These are phyloP conservation scores for Epipyxis sp. DNA, from an alignment of 108 stramenopile genomes.

Conservation along the genomic window DNA sequence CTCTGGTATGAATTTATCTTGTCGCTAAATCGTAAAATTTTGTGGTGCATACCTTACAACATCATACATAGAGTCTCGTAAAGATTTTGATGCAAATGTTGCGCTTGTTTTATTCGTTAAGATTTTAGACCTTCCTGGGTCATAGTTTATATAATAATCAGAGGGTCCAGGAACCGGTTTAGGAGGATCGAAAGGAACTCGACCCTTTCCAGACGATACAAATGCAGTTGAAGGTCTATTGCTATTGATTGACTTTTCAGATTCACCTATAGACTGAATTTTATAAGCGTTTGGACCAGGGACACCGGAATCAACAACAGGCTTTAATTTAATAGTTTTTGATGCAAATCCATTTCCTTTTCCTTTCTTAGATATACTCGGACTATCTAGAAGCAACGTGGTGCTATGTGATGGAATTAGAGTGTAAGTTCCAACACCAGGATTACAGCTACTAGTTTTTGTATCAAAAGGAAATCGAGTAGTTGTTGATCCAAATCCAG, in stretches of 20 bases:
- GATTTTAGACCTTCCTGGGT: not conserved
- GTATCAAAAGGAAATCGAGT: not conserved
- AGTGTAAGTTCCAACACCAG: not conserved
- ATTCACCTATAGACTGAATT: not conserved
- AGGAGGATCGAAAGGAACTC: conserved; percentile 2
- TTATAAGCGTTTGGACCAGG: not conserved
- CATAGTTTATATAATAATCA: not conserved
- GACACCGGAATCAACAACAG: not conserved
- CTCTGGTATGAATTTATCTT: too few species aligned
- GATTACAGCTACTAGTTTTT: not conserved
- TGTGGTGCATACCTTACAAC: too few species aligned
- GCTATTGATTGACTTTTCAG: not conserved
- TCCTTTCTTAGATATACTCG: not conserved
- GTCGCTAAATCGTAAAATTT: too few species aligned
- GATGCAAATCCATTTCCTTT: not conserved
- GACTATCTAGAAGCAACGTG: not conserved
- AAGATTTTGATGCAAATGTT: not conserved
- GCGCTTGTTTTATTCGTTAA: not conserved
- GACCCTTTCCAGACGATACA: not conserved
- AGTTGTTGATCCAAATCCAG: not conserved
- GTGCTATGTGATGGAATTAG: not conserved
- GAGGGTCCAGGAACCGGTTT: not conserved
- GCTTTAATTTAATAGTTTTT: not conserved
- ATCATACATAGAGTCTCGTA: not conserved
- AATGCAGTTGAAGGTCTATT: not conserved